A percentile compares a stretch with the other conserved stretches of the same genome.
These are phyloP conservation scores for Handroanthus guayacan DNA, from an alignment of 257 asterid species.

Conservation along the genomic window DNA sequence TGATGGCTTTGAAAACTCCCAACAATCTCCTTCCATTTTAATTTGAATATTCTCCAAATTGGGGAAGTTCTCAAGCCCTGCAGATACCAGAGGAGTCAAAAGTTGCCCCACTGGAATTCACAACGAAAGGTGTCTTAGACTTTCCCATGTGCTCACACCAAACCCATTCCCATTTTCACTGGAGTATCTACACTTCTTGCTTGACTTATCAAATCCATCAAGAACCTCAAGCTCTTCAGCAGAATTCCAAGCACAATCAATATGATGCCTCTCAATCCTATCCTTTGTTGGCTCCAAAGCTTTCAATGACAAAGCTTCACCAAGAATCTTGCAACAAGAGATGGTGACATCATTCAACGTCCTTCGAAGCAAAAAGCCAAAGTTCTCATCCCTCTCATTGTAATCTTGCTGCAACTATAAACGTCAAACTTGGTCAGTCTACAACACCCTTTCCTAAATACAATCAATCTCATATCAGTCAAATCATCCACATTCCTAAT, in stretches of 20 bases:
- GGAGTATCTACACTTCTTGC: slow-evolving; percentile 55
- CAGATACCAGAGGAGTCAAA: slow-evolving; percentile 60
- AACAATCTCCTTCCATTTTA: slow-evolving; percentile 89
- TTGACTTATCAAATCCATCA: slow-evolving; percentile 41
- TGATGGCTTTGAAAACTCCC: slow-evolving; percentile 62
- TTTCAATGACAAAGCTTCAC: slow-evolving; percentile 61
- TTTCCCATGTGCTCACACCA: slow-evolving; percentile 63
- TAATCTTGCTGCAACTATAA: slow-evolving; percentile 74
- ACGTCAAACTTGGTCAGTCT: slow-evolving; percentile 72
- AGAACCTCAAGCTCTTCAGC: slow-evolving; percentile 43
- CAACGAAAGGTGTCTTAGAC: slow-evolving; percentile 62
- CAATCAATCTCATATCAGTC: slow-evolving; percentile 90
- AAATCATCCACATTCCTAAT: slow-evolving; percentile 76
- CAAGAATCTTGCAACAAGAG: slow-evolving; percentile 80
- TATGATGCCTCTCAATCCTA: slow-evolving; percentile 72
- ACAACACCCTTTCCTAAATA: slow-evolving; percentile 86
- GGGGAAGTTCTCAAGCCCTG: slow-evolving; percentile 82
- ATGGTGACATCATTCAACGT: slow-evolving; percentile 78
- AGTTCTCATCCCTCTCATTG: slow-evolving; percentile 82
- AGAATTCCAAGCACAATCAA: slow-evolving; percentile 80
- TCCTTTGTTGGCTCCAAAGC: slow-evolving; percentile 82
- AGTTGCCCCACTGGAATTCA: slow-evolving; percentile 89
- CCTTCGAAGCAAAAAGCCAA: slow-evolving; percentile 57
- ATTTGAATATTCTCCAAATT: slow-evolving; percentile 80
- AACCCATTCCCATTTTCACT: slow-evolving; percentile 53